phyloP scores from a whole-genome alignment of 2,329 filamentous ascomycete species.

The Alternaria arbusti region DNA sequence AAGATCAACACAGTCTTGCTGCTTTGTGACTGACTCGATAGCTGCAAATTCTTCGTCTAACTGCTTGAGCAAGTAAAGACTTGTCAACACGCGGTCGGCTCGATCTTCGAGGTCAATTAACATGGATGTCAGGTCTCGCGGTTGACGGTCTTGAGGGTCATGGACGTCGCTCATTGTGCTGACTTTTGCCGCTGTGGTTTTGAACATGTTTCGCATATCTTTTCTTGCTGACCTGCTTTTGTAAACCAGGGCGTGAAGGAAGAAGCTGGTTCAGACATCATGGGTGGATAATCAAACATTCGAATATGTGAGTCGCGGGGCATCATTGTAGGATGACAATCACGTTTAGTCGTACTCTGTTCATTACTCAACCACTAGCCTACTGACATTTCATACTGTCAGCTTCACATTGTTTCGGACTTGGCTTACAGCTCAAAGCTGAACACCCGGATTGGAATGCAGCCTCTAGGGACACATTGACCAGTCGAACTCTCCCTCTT shows the following conservation, averaged over 20 bases:
- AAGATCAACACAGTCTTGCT: conserved; percentile 2
- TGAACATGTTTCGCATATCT: neutral
- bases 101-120: conserved; percentile 4
- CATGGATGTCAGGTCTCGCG: neutral
- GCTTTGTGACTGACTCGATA: neutral
- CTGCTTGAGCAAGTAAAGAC: conserved; percentile 5
- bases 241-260: neutral
- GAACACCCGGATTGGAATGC: neutral
- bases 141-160: neutral
- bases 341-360: neutral
- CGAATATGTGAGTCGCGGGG: neutral
- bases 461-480: neutral
- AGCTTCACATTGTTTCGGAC: neutral
- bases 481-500: neutral
- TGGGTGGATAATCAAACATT: neutral
- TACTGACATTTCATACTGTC: neutral
- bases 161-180: neutral
- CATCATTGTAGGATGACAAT: neutral
- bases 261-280: neutral
- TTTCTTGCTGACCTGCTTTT: neutral
- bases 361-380: neutral
- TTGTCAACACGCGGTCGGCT: conserved; percentile 2
- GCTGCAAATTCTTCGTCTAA: neutral
- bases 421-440: neutral
- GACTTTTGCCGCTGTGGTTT: neutral